phyloP scores from a whole-genome alignment of 305 asterid genomes.

The Plantago lanceolata region DNA sequence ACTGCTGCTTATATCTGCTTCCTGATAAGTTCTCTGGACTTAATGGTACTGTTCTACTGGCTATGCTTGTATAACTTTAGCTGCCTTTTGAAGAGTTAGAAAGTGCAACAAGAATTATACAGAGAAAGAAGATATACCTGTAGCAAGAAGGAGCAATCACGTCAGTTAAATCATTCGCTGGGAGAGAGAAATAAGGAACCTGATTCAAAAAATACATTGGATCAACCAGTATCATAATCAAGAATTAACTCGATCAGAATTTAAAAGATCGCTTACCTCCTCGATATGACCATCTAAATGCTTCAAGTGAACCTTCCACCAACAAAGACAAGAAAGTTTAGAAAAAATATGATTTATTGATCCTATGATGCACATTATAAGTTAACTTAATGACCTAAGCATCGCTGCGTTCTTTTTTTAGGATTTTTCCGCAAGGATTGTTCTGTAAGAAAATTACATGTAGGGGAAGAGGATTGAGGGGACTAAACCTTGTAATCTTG shows the following conservation, averaged over 20 bases:
- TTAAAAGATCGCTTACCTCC: constrained; percentile 50
- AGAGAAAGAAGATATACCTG: constrained; percentile 41
- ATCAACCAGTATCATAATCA: constrained; percentile 33
- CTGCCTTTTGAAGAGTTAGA: too few relatives aligned
- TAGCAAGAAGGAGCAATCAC: constrained; percentile 98
- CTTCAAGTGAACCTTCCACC: constrained; percentile 82
- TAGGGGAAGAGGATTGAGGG: constrained; percentile 8
- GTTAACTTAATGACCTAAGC: neutral
- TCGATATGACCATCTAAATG: constrained; percentile 97
- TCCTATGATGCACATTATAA: neutral
- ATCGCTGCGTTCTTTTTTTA: neutral
- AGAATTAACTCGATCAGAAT: constrained; percentile 29
- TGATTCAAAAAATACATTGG: constrained; percentile 47
- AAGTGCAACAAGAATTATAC: neutral
- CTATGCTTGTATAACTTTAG: neutral
- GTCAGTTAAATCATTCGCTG: constrained; percentile 93
- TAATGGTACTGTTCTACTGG: neutral
- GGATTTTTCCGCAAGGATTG: neutral
- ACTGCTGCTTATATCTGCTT: too few relatives aligned
- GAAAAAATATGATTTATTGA: constrained; percentile 7
- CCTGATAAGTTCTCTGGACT: too few relatives aligned
- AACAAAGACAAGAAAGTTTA: constrained; percentile 22
- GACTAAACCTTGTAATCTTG: constrained; percentile 89
- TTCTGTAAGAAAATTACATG: neutral
- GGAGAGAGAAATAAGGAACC: constrained; percentile 99